Evolutionary conservation across 208 protist genomes (phyloP).

Genomic region (Herpetomonas muscarum): DNA sequence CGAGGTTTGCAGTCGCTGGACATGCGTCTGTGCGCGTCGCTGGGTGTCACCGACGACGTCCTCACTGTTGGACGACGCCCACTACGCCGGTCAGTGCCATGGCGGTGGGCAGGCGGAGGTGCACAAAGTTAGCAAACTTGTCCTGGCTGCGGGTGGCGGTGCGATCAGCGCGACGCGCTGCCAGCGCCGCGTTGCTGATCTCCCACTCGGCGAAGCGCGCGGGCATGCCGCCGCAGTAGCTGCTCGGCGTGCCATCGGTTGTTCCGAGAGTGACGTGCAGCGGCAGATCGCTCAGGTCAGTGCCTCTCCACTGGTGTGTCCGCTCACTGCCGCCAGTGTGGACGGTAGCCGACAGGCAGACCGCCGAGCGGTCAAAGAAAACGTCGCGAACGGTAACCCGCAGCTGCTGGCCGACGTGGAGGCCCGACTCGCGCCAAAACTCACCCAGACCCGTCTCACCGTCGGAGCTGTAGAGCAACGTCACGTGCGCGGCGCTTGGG

Average conservation of each 20-base stretch:
- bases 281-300: slow-evolving; percentile 8
- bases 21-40: too few relatives aligned
- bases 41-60: too few relatives aligned
- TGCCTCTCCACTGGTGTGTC: slow-evolving; percentile 9
- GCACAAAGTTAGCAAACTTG: slow-evolving; percentile 86
- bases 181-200: slow-evolving; percentile 41
- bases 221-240: slow-evolving; percentile 63
- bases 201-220: slow-evolving; percentile 47
- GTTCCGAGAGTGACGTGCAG: slow-evolving; percentile 73
- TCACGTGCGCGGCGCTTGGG: slow-evolving; percentile 48
- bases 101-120: neutral
- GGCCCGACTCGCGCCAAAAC: slow-evolving; percentile 15
- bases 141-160: slow-evolving; percentile 55
- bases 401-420: slow-evolving; percentile 29
- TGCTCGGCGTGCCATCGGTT: slow-evolving; percentile 14
- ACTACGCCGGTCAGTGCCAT: neutral
- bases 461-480: slow-evolving; percentile 32
- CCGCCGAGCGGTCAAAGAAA: slow-evolving; percentile 62
- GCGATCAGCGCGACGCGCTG: neutral
- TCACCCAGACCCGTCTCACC: neutral
- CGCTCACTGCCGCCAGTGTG: neutral
- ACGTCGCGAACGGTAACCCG: slow-evolving; percentile 34
- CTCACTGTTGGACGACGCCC: too few relatives aligned
- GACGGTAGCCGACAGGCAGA: slow-evolving; percentile 34
- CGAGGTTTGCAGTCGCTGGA: too few relatives aligned